A percentile compares a stretch with the other conserved stretches of the same genome.
Conservation (phyloP, 495 filamentous ascomycete species). For the Penicillium longicatenatum region DNA sequence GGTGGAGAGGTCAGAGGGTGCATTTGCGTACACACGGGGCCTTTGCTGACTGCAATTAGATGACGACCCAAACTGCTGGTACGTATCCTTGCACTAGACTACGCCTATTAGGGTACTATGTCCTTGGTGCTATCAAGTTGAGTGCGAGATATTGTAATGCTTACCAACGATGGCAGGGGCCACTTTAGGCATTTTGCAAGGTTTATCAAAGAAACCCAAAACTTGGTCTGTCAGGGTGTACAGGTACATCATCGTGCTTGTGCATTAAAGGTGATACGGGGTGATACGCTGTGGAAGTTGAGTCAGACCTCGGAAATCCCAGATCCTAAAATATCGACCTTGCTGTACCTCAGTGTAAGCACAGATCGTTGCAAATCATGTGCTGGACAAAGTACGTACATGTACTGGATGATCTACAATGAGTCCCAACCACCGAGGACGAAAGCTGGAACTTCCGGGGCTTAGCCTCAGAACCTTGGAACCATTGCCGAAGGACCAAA, state of each 20-base stretch:
- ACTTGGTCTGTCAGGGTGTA: not conserved
- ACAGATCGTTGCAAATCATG: not conserved
- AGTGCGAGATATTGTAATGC: slow-evolving; percentile 11
- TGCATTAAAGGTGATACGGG: not conserved
- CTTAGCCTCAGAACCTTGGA: not conserved
- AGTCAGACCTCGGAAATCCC: not conserved
- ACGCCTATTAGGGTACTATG: slow-evolving; percentile 7
- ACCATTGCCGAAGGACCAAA: not conserved
- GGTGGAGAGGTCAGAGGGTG: not conserved
- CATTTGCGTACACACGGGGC: not conserved
- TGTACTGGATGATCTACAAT: not conserved
- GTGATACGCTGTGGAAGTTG: not conserved
- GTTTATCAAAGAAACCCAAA: not conserved
- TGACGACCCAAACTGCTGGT: slow-evolving; percentile 3
- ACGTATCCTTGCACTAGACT: slow-evolving; percentile 2
- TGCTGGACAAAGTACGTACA: not conserved
- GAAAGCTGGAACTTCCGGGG: too few relatives aligned
- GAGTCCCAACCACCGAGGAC: not conserved
- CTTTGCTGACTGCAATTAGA: not conserved
- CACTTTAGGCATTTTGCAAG: not conserved
- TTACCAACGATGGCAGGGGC: slow-evolving; percentile 1
- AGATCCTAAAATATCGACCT: not conserved
- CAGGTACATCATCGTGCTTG: too few relatives aligned
- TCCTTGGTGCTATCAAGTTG: not conserved
- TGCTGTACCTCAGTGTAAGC: too few relatives aligned